Evolutionary conservation across 2,329 filamentous ascomycete species (phyloP).

Genomic region (Monilinia fructigena): DNA sequence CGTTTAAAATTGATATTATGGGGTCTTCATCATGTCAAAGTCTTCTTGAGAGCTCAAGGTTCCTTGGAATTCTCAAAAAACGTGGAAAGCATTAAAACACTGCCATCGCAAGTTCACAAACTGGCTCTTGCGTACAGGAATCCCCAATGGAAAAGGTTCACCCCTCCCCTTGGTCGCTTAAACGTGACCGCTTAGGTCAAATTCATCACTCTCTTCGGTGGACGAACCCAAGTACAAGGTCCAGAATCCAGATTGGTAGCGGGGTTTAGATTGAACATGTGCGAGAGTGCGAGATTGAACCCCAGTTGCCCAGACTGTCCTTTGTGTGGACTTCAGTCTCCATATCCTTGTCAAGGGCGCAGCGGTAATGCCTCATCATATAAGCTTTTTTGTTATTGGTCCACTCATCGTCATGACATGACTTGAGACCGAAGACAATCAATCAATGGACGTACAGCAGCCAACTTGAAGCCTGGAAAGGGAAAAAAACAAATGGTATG

Average conservation of each 20-base stretch:
- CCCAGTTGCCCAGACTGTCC: neutral
- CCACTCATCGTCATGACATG: slow-evolving; percentile 5
- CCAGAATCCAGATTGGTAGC: slow-evolving; percentile 1
- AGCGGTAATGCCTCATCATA: slow-evolving; percentile 13
- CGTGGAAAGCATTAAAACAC: neutral
- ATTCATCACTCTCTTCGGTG: neutral
- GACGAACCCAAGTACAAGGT: neutral
- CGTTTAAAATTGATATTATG: neutral
- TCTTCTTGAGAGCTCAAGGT: slow-evolving; percentile 4
- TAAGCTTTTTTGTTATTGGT: slow-evolving; percentile 8
- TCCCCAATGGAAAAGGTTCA: slow-evolving; percentile 2
- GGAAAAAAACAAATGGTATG: neutral
- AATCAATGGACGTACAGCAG: neutral
- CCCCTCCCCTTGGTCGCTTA: slow-evolving; percentile 3
- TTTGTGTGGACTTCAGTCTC: neutral
- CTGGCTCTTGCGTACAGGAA: slow-evolving; percentile 15
- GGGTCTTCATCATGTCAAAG: neutral
- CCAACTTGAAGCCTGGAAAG: neutral
- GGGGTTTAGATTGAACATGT: slow-evolving; percentile 6
- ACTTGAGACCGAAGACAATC: neutral
- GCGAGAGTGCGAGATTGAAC: slow-evolving; percentile 3
- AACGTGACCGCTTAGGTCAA: slow-evolving; percentile 3
- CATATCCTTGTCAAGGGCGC: slow-evolving; percentile 19
- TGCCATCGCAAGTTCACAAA: slow-evolving; percentile 9
- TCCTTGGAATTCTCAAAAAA: neutral